These are phyloP conservation scores for Peltaster fructicola DNA, from an alignment of 2,329 filamentous ascomycete genomes.

Conservation along the genomic window DNA sequence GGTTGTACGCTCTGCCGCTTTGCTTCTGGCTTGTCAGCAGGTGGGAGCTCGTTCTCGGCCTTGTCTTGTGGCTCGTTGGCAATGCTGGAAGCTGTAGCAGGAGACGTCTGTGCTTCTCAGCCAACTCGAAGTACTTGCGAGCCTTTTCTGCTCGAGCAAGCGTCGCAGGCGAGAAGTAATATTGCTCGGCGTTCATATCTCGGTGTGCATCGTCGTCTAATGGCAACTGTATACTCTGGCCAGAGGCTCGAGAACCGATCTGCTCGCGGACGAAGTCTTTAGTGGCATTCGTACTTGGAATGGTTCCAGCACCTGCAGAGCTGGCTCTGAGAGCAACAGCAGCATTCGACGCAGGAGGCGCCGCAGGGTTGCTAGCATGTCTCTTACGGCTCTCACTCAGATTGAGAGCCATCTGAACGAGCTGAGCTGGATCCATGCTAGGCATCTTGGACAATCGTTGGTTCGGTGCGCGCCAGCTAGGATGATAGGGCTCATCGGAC, in stretches of 20 bases:
- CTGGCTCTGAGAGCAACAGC: too few relatives aligned
- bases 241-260: too few relatives aligned
- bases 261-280: too few relatives aligned
- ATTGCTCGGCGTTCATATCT: slow-evolving; percentile 34
- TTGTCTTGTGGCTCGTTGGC: slow-evolving; percentile 24
- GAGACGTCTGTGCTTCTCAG: slow-evolving; percentile 65
- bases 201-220: too few relatives aligned
- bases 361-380: slow-evolving; percentile 42
- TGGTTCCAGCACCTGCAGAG: too few relatives aligned
- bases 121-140: slow-evolving; percentile 68
- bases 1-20: slow-evolving; percentile 76
- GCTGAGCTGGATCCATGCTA: slow-evolving; percentile 70
- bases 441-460: too few relatives aligned
- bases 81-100: slow-evolving; percentile 65
- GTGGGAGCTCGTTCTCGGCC: slow-evolving; percentile 5
- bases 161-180: slow-evolving; percentile 62
- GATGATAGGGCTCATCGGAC: too few relatives aligned
- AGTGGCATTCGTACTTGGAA: too few relatives aligned
- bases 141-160: slow-evolving; percentile 69
- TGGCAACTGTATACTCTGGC: too few relatives aligned
- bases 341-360: too few relatives aligned
- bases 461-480: too few relatives aligned
- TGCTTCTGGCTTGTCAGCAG: too few relatives aligned
- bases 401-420: slow-evolving; percentile 81
- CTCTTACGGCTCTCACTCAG: slow-evolving; percentile 61